These are phyloP conservation scores for Calonectria pseudoreteaudii DNA, from an alignment of 2,329 filamentous ascomycete species.

Conservation along the genomic window DNA sequence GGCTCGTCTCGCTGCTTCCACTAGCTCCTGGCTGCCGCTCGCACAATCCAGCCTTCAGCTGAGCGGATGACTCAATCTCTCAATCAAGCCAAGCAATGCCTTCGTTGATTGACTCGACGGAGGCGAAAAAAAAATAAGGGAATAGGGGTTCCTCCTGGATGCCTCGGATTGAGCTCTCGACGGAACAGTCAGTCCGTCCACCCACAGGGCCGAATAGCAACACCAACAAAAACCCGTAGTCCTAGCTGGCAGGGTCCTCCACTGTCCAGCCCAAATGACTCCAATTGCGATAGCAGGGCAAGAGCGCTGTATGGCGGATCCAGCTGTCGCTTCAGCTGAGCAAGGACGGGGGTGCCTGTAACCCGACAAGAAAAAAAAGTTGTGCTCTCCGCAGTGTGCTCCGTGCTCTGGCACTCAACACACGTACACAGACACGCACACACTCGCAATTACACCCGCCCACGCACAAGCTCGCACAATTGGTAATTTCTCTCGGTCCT, in stretches of 20 bases:
- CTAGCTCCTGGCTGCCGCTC: constrained; percentile 16
- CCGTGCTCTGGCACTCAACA: constrained; percentile 31
- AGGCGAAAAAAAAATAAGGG: not conserved
- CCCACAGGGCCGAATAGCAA: constrained; percentile 30
- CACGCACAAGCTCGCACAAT: constrained; percentile 28
- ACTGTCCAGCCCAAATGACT: constrained; percentile 6
- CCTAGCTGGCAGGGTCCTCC: constrained; percentile 2
- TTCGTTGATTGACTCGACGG: constrained; percentile 11
- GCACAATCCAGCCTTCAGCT: constrained; percentile 33
- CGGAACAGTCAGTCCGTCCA: constrained; percentile 27
- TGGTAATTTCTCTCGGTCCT: constrained; percentile 24
- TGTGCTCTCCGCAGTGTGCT: constrained; percentile 22
- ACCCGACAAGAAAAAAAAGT: not conserved
- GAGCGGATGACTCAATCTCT: constrained; percentile 38
- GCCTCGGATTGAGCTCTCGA: constrained; percentile 13
- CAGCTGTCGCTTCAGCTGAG: constrained; percentile 36
- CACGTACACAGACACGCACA: constrained; percentile 33
- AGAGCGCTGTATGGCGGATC: constrained; percentile 19
- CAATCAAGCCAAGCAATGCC: constrained; percentile 28
- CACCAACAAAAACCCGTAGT: constrained; percentile 26
- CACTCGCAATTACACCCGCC: constrained; percentile 18
- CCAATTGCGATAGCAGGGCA: constrained; percentile 19
- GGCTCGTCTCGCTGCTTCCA: constrained; percentile 32
- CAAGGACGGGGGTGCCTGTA: constrained; percentile 36
- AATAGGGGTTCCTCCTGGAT: constrained; percentile 4